These are phyloP conservation scores for Linnemannia zychae DNA, from an alignment of 192 early-diverging fungal genomes.

Conservation along the genomic window DNA sequence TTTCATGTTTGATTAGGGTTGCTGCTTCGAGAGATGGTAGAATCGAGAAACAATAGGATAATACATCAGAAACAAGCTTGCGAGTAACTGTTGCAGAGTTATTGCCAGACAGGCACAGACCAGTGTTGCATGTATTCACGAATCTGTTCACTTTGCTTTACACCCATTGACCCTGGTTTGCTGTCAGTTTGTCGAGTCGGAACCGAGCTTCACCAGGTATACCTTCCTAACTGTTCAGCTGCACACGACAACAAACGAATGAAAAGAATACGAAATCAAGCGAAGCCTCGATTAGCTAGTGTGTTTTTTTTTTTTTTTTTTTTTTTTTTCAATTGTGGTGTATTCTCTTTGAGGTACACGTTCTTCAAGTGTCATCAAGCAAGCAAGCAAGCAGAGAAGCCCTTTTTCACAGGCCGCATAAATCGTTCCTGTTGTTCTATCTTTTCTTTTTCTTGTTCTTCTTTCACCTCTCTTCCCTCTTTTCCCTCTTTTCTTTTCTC, in stretches of 20 bases:
- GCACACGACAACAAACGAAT: no score
- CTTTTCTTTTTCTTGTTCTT: background rate
- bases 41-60: no score
- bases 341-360: background rate
- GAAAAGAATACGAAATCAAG: no score
- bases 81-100: no score
- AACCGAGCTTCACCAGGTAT: background rate
- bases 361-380: background rate
- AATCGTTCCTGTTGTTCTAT: background rate
- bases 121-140: no score
- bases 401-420: background rate
- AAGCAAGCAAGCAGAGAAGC: background rate
- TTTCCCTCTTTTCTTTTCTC: background rate
- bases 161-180: background rate
- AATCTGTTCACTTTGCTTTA: no score
- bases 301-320: background rate
- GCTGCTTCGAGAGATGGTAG: no score
- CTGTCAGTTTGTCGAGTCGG: background rate
- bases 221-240: no score
- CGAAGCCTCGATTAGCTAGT: background rate
- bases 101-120: no score
- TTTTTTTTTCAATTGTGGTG: background rate
- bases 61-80: conserved; percentile 3
- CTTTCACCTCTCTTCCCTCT: background rate
- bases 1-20: conserved; percentile 45